These are phyloP conservation scores for Salix udensis DNA, from an alignment of 345 rosid genomes.

Conservation along the genomic window DNA sequence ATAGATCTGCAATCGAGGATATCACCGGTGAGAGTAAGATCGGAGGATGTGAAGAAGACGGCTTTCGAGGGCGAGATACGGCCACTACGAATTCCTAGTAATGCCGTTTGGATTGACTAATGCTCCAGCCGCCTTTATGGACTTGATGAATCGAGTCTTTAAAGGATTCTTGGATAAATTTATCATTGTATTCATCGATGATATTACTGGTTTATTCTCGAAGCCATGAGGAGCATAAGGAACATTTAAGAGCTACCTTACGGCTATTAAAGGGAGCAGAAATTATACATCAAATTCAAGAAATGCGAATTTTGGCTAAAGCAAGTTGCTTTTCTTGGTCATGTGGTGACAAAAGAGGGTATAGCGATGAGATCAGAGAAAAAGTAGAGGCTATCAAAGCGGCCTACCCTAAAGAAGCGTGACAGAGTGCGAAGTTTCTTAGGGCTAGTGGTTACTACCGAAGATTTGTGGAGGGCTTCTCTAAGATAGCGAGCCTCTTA, in stretches of 20 bases:
- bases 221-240: neutral
- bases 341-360: too few species aligned
- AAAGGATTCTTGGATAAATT: too few species aligned
- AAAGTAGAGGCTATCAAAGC: too few species aligned
- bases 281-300: neutral
- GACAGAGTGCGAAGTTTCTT: too few species aligned
- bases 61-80: neutral
- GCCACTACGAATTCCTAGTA: neutral
- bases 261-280: neutral
- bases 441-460: too few species aligned
- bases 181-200: constrained; percentile 1
- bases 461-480: too few species aligned
- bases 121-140: neutral
- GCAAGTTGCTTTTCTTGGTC: neutral
- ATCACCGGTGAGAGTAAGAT: neutral
- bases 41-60: neutral
- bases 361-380: too few species aligned
- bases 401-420: too few species aligned
- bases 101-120: neutral
- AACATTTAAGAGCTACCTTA: neutral
- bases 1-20: neutral
- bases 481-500: too few species aligned
- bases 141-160: neutral
- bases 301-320: neutral
- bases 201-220: neutral